Evolutionary conservation across 1,139 yeast species (phyloP).

Genomic region (Candida glucosophila): DNA sequence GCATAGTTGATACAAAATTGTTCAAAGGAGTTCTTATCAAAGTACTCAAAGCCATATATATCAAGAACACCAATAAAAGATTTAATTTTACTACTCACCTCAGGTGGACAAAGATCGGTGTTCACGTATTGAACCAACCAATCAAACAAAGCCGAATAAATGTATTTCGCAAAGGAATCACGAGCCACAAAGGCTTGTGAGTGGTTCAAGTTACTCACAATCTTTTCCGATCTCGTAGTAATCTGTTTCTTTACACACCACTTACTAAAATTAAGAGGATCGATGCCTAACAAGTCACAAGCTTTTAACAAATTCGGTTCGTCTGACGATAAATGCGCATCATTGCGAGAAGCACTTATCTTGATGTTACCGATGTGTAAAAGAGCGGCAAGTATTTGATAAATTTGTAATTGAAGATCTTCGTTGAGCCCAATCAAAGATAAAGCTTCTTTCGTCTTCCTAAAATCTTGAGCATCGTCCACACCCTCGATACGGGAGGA

Average conservation of each 20-base stretch:
- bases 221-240: conserved; percentile 86
- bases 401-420: conserved; percentile 58
- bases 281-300: conserved; percentile 77
- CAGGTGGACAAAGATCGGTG: conserved; percentile 70
- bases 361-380: conserved; percentile 91
- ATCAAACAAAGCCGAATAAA: conserved; percentile 87
- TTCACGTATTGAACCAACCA: conserved; percentile 90
- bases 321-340: conserved; percentile 74
- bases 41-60: conserved; percentile 96
- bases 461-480: conserved; percentile 74
- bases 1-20: conserved; percentile 98
- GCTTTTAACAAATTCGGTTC: conserved; percentile 82
- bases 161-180: conserved; percentile 92
- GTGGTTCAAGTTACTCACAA: conserved; percentile 73
- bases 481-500: conserved; percentile 64
- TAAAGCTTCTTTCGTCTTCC: conserved; percentile 68
- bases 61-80: conserved; percentile 94
- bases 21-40: conserved; percentile 88
- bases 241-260: conserved; percentile 95
- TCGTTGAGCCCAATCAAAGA: conserved; percentile 64
- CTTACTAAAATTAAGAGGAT: conserved; percentile 66
- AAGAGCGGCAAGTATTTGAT: conserved; percentile 77
- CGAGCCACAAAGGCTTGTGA: conserved; percentile 87
- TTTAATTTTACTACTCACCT: conserved; percentile 46
- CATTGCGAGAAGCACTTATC: conserved; percentile 77